Evolutionary conservation across 805 yeast genomes (phyloP).

Genomic region (Maudiozyma bulderi): DNA sequence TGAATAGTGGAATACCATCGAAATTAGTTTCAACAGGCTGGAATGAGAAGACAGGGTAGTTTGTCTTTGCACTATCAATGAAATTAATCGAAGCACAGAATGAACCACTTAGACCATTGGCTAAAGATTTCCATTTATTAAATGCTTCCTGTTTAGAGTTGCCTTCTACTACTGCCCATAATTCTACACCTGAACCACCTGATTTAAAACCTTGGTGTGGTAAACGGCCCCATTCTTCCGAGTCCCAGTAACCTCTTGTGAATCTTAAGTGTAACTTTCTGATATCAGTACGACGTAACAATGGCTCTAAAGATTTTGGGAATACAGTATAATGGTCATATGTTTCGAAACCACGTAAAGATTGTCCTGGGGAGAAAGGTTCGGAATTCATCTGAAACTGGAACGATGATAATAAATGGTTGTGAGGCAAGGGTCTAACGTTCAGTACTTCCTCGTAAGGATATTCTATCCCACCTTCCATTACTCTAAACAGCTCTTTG

Average conservation of each 20-base stretch:
- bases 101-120: conserved; percentile 74
- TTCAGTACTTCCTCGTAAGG: conserved; percentile 54
- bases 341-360: conserved; percentile 14
- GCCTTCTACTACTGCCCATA: conserved; percentile 81
- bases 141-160: conserved; percentile 43
- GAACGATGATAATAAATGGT: conserved; percentile 61
- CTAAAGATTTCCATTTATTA: conserved; percentile 58
- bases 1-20: conserved; percentile 21
- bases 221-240: conserved; percentile 74
- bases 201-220: conserved; percentile 62
- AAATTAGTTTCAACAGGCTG: conserved; percentile 13
- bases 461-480: conserved; percentile 18
- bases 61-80: conserved; percentile 69
- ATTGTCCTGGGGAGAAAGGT: conserved; percentile 22
- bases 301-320: conserved; percentile 74
- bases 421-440: conserved; percentile 64
- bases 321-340: conserved; percentile 53
- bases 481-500: not conserved
- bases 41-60: conserved; percentile 45
- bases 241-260: conserved; percentile 93
- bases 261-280: conserved; percentile 77
- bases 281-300: conserved; percentile 55
- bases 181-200: conserved; percentile 94
- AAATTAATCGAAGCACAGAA: conserved; percentile 93
- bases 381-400: conserved; percentile 55